Evolutionary conservation across 139 green algal genomes (phyloP).

Genomic region (Zygnema circumcarinatum): DNA sequence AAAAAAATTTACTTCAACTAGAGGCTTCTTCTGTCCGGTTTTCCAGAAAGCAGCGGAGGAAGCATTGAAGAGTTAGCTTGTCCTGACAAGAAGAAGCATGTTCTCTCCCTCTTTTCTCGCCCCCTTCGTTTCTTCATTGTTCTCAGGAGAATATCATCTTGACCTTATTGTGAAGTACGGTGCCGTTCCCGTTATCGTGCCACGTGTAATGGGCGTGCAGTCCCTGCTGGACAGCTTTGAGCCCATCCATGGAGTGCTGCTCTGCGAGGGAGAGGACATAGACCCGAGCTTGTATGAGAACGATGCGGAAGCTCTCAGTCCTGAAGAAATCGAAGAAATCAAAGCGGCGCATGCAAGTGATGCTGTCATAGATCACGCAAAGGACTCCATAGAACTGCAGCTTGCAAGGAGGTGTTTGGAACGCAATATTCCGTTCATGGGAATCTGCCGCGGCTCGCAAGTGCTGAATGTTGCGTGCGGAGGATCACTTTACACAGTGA

Average conservation of each 20-base stretch:
- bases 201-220: constrained; percentile 48
- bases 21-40: background rate
- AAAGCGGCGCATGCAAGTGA: constrained; percentile 46
- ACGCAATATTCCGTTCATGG: constrained; percentile 58
- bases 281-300: constrained; percentile 54
- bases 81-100: background rate
- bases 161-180: constrained; percentile 59
- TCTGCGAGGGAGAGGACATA: constrained; percentile 63
- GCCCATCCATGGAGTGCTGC: constrained; percentile 63
- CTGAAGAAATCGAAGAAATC: constrained; percentile 59
- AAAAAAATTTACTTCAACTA: background rate
- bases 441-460: constrained; percentile 58
- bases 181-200: constrained; percentile 58
- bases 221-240: constrained; percentile 60
- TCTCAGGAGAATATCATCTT: constrained; percentile 58
- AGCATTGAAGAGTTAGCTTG: background rate
- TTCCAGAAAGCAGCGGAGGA: background rate
- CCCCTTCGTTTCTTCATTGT: background rate
- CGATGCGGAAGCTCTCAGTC: constrained; percentile 27
- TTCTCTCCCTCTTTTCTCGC: background rate
- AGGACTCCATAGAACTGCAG: constrained; percentile 58
- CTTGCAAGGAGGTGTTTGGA: constrained; percentile 56
- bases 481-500: constrained; percentile 50
- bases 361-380: constrained; percentile 45
- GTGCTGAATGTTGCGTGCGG: constrained; percentile 59